phyloP scores from a whole-genome alignment of 768 basidiomycete species.

The Melanogaster broomeanus region DNA sequence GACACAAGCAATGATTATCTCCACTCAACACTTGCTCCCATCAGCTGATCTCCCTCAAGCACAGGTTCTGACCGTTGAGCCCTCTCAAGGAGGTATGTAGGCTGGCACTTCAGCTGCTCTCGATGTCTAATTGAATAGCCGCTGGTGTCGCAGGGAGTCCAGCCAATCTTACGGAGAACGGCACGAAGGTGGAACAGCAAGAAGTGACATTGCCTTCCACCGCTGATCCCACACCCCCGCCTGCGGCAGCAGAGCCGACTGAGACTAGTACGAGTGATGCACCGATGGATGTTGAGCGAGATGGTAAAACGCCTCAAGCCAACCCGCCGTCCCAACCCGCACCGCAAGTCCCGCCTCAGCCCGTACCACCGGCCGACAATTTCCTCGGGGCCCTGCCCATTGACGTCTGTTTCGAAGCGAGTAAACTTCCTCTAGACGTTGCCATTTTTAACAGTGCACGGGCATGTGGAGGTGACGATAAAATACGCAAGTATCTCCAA shows the following conservation, averaged over 20 bases:
- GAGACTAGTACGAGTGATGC: conserved; percentile 29
- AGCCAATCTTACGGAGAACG: conserved; percentile 21
- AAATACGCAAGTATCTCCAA: conserved; percentile 85
- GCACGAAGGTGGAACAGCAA: conserved; percentile 34
- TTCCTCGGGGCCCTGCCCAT: conserved; percentile 53
- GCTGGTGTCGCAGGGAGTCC: conserved; percentile 19
- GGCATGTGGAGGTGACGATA: conserved; percentile 86
- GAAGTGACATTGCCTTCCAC: conserved; percentile 34
- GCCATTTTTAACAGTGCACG: conserved; percentile 91
- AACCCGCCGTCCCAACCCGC: conserved; percentile 28
- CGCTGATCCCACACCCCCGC: conserved; percentile 34
- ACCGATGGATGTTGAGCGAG: conserved; percentile 38
- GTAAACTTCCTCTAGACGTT: conserved; percentile 88
- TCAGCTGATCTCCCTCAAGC: conserved; percentile 26
- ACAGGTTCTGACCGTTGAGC: conserved; percentile 20
- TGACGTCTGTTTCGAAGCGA: conserved; percentile 82
- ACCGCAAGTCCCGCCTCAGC: conserved; percentile 14
- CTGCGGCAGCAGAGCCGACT: conserved; percentile 17
- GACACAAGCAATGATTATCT: conserved; percentile 91
- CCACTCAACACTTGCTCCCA: conserved; percentile 76
- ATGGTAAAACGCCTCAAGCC: conserved; percentile 28
- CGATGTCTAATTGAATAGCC: not conserved
- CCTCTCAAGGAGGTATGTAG: conserved; percentile 29
- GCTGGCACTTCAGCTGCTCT: not conserved
- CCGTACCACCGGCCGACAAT: conserved; percentile 28